Base-by-base conservation (phyloP, 2,329 filamentous ascomycete species). In the Pleurostoma richardsiae region DNA sequence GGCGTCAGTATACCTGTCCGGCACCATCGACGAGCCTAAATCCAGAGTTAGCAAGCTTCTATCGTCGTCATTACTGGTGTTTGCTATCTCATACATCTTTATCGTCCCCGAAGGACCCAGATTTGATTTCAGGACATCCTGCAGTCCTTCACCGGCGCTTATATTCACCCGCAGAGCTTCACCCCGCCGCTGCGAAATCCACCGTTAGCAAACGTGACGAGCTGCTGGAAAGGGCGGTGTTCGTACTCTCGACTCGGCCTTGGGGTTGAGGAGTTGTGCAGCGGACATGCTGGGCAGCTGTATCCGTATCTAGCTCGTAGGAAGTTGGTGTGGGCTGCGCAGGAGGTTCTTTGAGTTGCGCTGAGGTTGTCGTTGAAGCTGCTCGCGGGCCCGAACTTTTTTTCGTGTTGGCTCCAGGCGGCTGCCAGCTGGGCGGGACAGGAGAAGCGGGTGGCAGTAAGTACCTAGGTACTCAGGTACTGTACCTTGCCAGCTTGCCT, bases 111-210 rank as follows among this genome's bases (percentile, higher is more conserved):
- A 80, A 48, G 94, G 94, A 59, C 94, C 94, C 57, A 99, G 69
- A 70, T 99, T 99, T 45, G 92, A 96, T 71, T 94, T 92, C 65
- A 99, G 79, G 45, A 99, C 94, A 89, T 95, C 82, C 65, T 91
- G 84, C 54, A 91, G 76, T 62, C 94, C 94, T 73, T 96, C 91
- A 63, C 92, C 94, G 56, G 94, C 94, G 63, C 80, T 90, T 73
- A 99, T 97, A 78, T 99, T 99, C 70, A 97, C 91, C 71, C 82
- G 83, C 53, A 99, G 77, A 77, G 94, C 94, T 83, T 99, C 94
- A 70, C 90, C 94, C 77, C 94, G 85, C 78, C 94, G 85, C 90
- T 95, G 63, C 54, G 45, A 56, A 7, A 44, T 44, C 10, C n/a
- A 42, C 43, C 41, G 57, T 68, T 62, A 63, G 61, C 63, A 59